Evolutionary conservation across 192 early-diverging fungal species (phyloP), one percentile per base, ranked within the genome.

Genomic region (Mortierella hygrophila): DNA sequence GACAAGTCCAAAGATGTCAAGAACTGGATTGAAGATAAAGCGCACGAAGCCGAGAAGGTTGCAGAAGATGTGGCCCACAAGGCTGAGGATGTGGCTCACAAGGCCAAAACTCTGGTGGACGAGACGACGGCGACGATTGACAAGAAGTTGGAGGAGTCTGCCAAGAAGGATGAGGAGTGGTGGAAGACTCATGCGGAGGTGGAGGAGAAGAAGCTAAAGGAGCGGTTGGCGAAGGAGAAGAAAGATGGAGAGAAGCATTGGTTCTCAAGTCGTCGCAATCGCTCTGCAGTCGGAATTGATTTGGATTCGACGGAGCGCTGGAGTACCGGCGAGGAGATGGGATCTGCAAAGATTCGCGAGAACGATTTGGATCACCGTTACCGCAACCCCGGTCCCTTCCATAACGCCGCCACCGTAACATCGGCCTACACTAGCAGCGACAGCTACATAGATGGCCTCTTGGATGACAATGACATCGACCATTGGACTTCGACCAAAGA

Each of bases 11-110:
- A 75, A 13, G 78, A 76, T 9, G 74, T 37, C 54, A 75, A 75
- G 9, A 2, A 52, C 23, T 85, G 83, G 83, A 21, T 79, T 29
- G 69, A 60, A 20, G 78, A 75, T 35, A 85, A 80, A 60, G 70
- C 83, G 21, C 74, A 80, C 44, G 78, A 85, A 37, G 83, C 78
- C 29, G 78, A 72, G 29, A 85, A 80, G 70, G 54, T 69, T 10
- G 74, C 55, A 6, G 83, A 77, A 21, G 75, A 77, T 41, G 71
- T 77, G 60, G 78, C 83, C 44, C 70, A 85, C 7, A 79, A 79
- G 38, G 38, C 38, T 40, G 38, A 40, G 38, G 38, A 40, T 40
- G 38, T 40, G 38, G 38, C 38, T 40, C 38, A 40, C 38, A 40
- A 40, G 70, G 75, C 78, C 23, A 73, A 80, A 47, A 75, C 47